Base-by-base conservation (phyloP, 2,329 filamentous ascomycete species). In the Penicillium sp. region DNA sequence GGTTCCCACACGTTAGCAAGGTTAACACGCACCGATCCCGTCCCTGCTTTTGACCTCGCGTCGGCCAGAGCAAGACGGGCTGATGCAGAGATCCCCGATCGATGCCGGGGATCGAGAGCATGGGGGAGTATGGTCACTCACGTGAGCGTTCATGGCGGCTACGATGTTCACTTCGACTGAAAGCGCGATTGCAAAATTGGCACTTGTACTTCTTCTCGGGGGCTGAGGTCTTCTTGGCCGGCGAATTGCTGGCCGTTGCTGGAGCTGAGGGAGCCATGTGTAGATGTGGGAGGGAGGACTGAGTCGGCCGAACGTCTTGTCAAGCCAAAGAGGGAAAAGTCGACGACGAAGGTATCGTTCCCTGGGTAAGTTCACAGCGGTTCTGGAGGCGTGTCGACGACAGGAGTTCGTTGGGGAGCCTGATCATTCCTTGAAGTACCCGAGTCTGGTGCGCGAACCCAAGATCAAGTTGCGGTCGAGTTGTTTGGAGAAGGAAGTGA, bases 151-250 rank as follows among this genome's bases (percentile, higher is more conserved):
- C 93, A 73, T 98, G 93, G 73, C 93, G 82, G 74, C 90, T 96
- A 63, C 93, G 83, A 73, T 98, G 93, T 73, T 98, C 93, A 71
- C 90, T 95, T 71, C 93, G 81, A 76, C 90, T 96, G 72, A 98
- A 98, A 56, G 93, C 93, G 72, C 93, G 82, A 74, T 90, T 90
- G 77, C 93, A 97, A 73, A 95, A 97, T 78, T 95, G 90, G 76
- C 93, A 98, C 73, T 97, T 96, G 83, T 98, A 98, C 75, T 96
- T 95, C 78, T 94, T 91, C 77, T 97, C 93, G 48, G 90, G 89
- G 61, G 83, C 85, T 61, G 84, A 75, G 53, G 85, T 78, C 76
- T 94, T 95, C 74, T 94, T 95, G 72, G 87, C 83, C 65, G 85
- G 79, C 62, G 81, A 80, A 67, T 86, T 80, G 66, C 84, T 81